Percentiles rank a stretch among this genome's conserved stretches.
phyloP scores from a whole-genome alignment of 352 stramenopile genomes.

The Elongisporangium senticosum region DNA sequence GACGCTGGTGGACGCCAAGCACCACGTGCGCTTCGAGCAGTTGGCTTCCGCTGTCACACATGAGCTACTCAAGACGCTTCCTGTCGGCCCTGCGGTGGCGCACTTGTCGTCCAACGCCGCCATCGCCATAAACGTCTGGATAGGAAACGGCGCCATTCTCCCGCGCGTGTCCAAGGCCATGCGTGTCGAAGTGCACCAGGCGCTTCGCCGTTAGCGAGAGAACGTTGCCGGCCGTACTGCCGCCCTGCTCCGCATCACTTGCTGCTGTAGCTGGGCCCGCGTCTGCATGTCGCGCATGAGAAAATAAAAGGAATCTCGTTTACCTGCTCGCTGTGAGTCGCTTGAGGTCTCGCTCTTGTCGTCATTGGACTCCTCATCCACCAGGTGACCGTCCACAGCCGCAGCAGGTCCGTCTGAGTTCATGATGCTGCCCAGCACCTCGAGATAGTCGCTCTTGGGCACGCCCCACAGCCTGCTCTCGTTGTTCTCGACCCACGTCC shows the following conservation, averaged over 20 bases:
- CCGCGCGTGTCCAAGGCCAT: slow-evolving; percentile 72
- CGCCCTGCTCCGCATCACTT: background rate
- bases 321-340: slow-evolving; percentile 21
- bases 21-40: slow-evolving; percentile 47
- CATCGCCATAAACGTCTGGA: slow-evolving; percentile 74
- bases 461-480: slow-evolving; percentile 58
- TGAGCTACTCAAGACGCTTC: slow-evolving; percentile 18
- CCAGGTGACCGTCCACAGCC: background rate
- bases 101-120: slow-evolving; percentile 27
- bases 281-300: slow-evolving; percentile 51
- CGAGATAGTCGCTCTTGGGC: slow-evolving; percentile 52
- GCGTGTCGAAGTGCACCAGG: slow-evolving; percentile 47
- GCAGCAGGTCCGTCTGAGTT: slow-evolving; percentile 20
- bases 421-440: slow-evolving; percentile 66
- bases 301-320: slow-evolving; percentile 79
- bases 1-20: slow-evolving; percentile 37
- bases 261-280: slow-evolving; percentile 6
- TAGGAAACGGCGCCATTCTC: slow-evolving; percentile 62
- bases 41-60: slow-evolving; percentile 31
- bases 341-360: slow-evolving; percentile 3
- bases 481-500: slow-evolving; percentile 74
- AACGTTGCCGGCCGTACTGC: background rate
- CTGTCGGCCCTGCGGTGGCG: slow-evolving; percentile 56
- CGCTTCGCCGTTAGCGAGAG: slow-evolving; percentile 13
- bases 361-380: background rate